Base-by-base conservation (phyloP, 2,329 filamentous ascomycete species). In the Calonectria hawksworthii region DNA sequence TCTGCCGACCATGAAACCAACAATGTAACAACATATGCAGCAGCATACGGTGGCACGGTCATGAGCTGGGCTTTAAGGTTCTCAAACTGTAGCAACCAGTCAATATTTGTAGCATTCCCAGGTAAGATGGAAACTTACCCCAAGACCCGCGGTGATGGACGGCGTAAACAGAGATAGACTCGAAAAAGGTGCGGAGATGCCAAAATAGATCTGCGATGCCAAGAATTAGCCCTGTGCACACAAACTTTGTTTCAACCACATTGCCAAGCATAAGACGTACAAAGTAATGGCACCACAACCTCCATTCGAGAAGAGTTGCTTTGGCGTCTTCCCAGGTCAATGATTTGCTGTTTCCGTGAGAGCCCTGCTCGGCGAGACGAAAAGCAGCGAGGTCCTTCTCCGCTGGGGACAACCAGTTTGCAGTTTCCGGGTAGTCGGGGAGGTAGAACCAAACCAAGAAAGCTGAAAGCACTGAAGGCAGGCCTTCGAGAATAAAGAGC, bases 291-390 rank as follows among this genome's bases (percentile, higher is more conserved):
- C 92, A 92, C 79, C 94, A 95, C 70, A 95, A 89, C 5, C 89
- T 90, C 82, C 92, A 89, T 79, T 91, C 92, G 63, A 91, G 91
- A 0, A 92, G 85, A 76, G 92, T 94, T 26, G 91, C 88, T 79
- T 92, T 93, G 85, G 92, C 94, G 77, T 95, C 94, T 32, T 86
- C 87, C 82, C 93, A 90, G 0, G 90, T 93, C 78, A 92, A 89
- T 72, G 86, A 87, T 13, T 91, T 88, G 77, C 94, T 92, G 2
- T 87, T 85, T 83, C 92, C 91, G 69, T 89, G 77, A 0, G 79
- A 81, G 0, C 79, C 78, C 13, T 81, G 77, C 18, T 85, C 75
- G 10, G 79, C 80, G 2, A 89, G 75, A 10, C 87, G 82, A 28
- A 80, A 81, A 0, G 82, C 72, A 2, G 86, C 85, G 1, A 95